Base-by-base conservation (phyloP, 148 eudicot genomes). In the Camellia granthamiana region DNA sequence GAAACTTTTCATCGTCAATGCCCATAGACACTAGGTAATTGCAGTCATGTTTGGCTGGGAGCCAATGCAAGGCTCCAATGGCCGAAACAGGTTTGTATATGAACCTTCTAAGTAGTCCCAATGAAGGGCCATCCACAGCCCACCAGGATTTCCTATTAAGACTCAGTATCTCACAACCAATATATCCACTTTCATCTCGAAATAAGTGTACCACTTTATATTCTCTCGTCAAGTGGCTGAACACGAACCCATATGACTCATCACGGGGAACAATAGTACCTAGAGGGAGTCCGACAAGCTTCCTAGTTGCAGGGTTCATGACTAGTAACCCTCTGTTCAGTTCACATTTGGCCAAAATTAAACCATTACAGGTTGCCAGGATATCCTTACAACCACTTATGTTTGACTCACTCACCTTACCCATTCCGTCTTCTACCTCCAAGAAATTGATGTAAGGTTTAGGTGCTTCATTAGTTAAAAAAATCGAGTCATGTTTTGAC, bases 171-270 rank as follows among this genome's bases (percentile, higher is more conserved):
- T 86, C 89, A 86, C 86, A 88, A 52, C 78, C 74, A 61, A 64
- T 72, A 65, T 67, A 49, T 14, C 38, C 62, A 47, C 5, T 38
- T 38, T 55, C 69, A 44, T 86, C 90, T 66, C 80, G 79, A 44
- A 80, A 86, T 82, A 88, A 72, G 78, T 86, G 88, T 21, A 88
- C 88, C 69, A 88, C 88, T 72, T 84, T 88, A 41, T 75, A 88
- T 46, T 59, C 81, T 11, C 77, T 74, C n/a, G 78, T 61, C 42
- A 67, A 67, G 62, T 75, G 82, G 82, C 83, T 82, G 78, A 65
- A 86, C n/a, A 78, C 69, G 2, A 88, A 78, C 58, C 88, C 90
- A 69, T 82, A 88, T 13, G 85, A 82, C 75, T 88, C 86, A 4
- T 30, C 11, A 60, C 23, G 30, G 49, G 18, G 21, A 41, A 6